These are phyloP conservation scores for Wallemia ichthyophaga DNA, from an alignment of 1,284 basidiomycete species.

Conservation along the genomic window DNA sequence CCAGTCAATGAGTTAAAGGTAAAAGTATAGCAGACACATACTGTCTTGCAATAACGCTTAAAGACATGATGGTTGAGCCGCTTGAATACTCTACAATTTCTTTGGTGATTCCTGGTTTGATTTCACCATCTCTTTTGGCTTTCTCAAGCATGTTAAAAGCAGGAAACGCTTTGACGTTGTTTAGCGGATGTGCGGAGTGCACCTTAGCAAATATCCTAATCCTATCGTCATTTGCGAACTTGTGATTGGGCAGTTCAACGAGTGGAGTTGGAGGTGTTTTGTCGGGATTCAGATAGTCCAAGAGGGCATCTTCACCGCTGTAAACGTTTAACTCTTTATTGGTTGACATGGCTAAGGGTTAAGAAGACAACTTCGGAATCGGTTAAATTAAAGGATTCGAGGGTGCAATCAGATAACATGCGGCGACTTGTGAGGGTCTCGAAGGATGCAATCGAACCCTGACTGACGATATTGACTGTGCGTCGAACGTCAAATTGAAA, in stretches of 20 bases:
- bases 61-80: neutral
- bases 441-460: neutral
- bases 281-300: neutral
- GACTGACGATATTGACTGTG: neutral
- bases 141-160: neutral
- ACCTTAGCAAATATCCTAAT: neutral
- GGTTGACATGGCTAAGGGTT: neutral
- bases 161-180: conserved; percentile 1
- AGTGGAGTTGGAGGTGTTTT: neutral
- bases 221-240: neutral
- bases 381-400: no score
- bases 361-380: neutral
- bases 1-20: neutral
- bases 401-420: no score
- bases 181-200: neutral
- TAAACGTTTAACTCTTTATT: neutral
- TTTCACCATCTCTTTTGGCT: neutral
- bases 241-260: neutral
- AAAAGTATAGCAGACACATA: neutral
- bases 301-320: neutral
- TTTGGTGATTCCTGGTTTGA: neutral
- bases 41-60: neutral
- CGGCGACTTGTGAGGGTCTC: neutral
- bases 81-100: neutral
- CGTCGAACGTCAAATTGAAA: neutral